Evolutionary conservation across 2,329 filamentous ascomycete genomes (phyloP), one percentile per base, ranked within the genome.

Genomic region (Penicillium brasilianum): DNA sequence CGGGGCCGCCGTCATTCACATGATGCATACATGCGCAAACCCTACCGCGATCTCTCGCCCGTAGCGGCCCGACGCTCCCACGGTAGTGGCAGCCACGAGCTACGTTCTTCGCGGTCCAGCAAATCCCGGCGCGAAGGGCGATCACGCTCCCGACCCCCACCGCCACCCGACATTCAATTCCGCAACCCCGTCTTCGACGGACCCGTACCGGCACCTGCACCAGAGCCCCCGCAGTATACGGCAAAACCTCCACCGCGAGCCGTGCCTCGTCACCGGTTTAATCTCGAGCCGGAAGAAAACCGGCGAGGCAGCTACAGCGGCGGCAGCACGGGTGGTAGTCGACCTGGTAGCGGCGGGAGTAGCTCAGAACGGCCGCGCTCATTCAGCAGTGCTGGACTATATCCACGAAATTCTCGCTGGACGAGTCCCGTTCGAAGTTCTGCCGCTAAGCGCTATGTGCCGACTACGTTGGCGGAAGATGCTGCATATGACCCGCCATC

Each of bases 1-100:
- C 64, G 70, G 22, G 64, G 70, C 4, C 72, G 76, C 25, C 73
- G 74, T 5, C 76, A 76, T 62, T 77, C 74, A 3, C 76, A 78
- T 48, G 76, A 78, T 49, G 69, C 74, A 7, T 76, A 76, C 49
- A 69, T 61, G 3, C 70, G 73, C 20, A 69, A 67, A 61, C 72
- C 72, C 1, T 63, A 66, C 14, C 66, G 71, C 43, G 72, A 76
- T 10, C 54, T 70, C 3, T 76, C 74, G 0, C 69, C 74, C 6
- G 32, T 59, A 30, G 61, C 59, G 10, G 57, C 65, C 6, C 53
- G 50, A 11, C 59, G 59, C 34, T 20, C 53, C 9, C 43, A 50
- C 22, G 50, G 22, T 9, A 50, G 46, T 14, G 46, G 46, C 8
- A 58, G 59, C 30, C 41, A 69, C 11, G 66, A 68, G n/a, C 54